Evolutionary conservation across 192 early-diverging fungal species (phyloP).

Genomic region (Lobosporangium transversale): DNA sequence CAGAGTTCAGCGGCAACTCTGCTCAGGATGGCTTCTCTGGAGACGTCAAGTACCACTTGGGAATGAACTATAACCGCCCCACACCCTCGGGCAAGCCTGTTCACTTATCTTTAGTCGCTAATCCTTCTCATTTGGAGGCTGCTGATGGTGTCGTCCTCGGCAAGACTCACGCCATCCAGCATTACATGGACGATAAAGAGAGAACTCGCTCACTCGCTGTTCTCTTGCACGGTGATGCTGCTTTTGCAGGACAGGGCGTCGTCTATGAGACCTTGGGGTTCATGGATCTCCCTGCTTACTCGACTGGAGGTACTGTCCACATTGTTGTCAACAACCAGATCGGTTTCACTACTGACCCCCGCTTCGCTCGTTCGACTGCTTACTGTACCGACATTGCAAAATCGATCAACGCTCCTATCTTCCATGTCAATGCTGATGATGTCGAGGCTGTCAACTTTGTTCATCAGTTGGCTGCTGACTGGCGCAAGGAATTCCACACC

Average conservation of each 20-base stretch:
- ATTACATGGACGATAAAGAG: conserved; percentile 87
- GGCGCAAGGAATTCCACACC: conserved; percentile 95
- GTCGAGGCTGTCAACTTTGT: conserved; percentile 96
- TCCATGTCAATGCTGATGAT: conserved; percentile 99
- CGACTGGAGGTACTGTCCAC: conserved; percentile 97
- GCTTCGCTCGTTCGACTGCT: conserved; percentile 92
- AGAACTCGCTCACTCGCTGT: conserved; percentile 89
- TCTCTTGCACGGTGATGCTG: conserved; percentile 97
- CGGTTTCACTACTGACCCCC: conserved; percentile 98
- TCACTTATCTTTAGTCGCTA: conserved; percentile 95
- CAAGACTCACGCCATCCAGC: conserved; percentile 96
- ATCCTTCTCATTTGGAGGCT: conserved; percentile 99
- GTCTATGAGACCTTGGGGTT: conserved; percentile 98
- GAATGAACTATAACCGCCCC: conserved; percentile 95
- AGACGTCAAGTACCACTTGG: conserved; percentile 94
- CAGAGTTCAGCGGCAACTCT: conserved; percentile 93
- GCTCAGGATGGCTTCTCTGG: conserved; percentile 93
- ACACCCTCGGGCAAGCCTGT: conserved; percentile 98
- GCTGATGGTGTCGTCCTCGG: conserved; percentile 98
- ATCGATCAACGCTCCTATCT: conserved; percentile 94
- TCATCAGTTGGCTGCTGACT: conserved; percentile 94
- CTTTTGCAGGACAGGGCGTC: conserved; percentile 97
- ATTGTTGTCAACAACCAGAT: conserved; percentile 98
- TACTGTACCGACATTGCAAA: conserved; percentile 99
- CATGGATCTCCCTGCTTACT: conserved; percentile 93